Conservation (phyloP, 108 stramenopile genomes). For the Fragilaria crotonensis region DNA sequence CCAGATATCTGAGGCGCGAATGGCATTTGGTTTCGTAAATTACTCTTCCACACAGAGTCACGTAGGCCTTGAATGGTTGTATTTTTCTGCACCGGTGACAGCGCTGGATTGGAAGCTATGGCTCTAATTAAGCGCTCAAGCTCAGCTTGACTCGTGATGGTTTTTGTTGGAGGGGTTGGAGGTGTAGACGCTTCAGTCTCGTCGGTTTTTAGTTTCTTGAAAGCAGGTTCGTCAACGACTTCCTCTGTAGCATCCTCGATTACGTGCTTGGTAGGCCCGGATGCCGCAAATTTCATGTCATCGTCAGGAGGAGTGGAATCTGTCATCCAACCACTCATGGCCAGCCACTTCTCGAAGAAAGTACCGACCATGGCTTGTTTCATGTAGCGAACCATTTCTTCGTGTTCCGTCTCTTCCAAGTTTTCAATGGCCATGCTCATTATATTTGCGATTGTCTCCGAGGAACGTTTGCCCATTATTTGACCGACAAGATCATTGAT, state of each 20-base stretch:
- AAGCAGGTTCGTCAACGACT: neutral
- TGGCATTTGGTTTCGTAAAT: slow-evolving; percentile 32
- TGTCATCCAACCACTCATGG: slow-evolving; percentile 71
- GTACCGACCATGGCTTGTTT: slow-evolving; percentile 87
- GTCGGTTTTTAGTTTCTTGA: slow-evolving; percentile 1
- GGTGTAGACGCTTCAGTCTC: neutral
- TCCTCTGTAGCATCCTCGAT: neutral
- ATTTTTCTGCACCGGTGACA: slow-evolving; percentile 62
- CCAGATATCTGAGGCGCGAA: neutral
- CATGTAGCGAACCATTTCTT: slow-evolving; percentile 85
- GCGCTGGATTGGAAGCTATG: slow-evolving; percentile 64
- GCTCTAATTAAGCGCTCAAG: slow-evolving; percentile 80
- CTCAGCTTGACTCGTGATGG: slow-evolving; percentile 60
- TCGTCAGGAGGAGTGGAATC: slow-evolving; percentile 2
- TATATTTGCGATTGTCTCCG: slow-evolving; percentile 80
- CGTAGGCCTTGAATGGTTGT: slow-evolving; percentile 80
- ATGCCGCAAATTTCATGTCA: slow-evolving; percentile 12
- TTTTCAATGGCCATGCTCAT: slow-evolving; percentile 91
- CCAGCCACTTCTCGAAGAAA: slow-evolving; percentile 86
- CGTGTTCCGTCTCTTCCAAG: slow-evolving; percentile 57
- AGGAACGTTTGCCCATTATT: slow-evolving; percentile 83
- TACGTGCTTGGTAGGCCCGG: neutral
- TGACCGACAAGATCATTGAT: slow-evolving; percentile 82
- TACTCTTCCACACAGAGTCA: slow-evolving; percentile 78
- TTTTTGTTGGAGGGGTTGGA: slow-evolving; percentile 8